These are phyloP conservation scores for Candida berthetii DNA, from an alignment of 805 yeast species.

Conservation along the genomic window DNA sequence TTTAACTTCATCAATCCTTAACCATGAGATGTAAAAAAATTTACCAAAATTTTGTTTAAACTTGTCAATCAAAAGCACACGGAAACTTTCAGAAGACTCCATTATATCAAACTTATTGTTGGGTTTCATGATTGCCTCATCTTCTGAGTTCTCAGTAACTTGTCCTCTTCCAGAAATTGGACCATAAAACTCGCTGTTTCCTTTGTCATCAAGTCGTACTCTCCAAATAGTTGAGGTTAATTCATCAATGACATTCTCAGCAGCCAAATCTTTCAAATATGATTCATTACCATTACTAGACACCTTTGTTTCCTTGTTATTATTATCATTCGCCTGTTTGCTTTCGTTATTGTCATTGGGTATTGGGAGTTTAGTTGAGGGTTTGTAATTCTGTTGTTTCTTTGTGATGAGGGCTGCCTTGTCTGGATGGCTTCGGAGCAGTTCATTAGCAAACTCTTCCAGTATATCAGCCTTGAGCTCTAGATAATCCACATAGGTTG, in stretches of 20 bases:
- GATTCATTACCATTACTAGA: constrained; percentile 3
- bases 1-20: constrained; percentile 14
- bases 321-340: no score
- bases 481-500: constrained; percentile 23
- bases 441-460: constrained; percentile 19
- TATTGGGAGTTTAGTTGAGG: no score
- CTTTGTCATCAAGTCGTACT: constrained; percentile 19
- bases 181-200: constrained; percentile 26
- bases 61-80: constrained; percentile 7
- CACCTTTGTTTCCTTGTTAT: no score
- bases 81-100: background rate
- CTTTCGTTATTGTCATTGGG: no score
- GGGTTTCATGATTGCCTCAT: constrained; percentile 2
- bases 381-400: no score
- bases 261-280: constrained; percentile 13
- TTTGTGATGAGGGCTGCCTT: no score
- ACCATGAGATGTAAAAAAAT: constrained; percentile 19
- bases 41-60: constrained; percentile 21
- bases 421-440: constrained; percentile 15
- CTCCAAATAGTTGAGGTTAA: constrained; percentile 26
- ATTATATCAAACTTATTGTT: constrained; percentile 1
- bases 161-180: constrained; percentile 28
- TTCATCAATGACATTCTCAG: constrained; percentile 25
- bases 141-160: constrained; percentile 16
- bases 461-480: constrained; percentile 22